These are phyloP conservation scores for Effrenium voratum DNA, from an alignment of 73 alveolate genomes.

Conservation along the genomic window DNA sequence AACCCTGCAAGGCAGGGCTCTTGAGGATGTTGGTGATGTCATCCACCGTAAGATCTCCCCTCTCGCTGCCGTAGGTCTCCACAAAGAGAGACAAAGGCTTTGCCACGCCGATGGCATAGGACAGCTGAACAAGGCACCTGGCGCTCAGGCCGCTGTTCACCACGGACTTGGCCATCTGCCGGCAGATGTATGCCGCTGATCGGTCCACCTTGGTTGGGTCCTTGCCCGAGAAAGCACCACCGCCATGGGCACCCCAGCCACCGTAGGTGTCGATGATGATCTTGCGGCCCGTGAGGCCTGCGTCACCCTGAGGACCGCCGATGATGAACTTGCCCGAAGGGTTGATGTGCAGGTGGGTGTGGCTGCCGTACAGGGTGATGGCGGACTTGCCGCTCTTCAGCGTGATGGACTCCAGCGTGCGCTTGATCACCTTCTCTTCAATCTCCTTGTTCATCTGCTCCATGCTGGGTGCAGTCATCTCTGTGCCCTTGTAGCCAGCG, in stretches of 20 bases:
- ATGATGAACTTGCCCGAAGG: slow-evolving; percentile 98
- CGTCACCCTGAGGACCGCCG: slow-evolving; percentile 99
- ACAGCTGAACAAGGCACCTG: slow-evolving; percentile 98
- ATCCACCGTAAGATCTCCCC: slow-evolving; percentile 96
- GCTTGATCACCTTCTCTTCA: too few relatives aligned
- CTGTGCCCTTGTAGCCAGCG: slow-evolving; percentile 86
- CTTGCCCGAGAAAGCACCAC: slow-evolving; percentile 99
- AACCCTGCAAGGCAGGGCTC: too few relatives aligned
- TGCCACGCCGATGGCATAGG: slow-evolving; percentile 97
- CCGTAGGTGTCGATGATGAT: slow-evolving; percentile 98
- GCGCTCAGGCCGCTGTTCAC: slow-evolving; percentile 95
- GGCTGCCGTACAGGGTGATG: slow-evolving; percentile 93
- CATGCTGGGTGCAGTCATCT: slow-evolving; percentile 82
- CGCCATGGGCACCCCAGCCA: slow-evolving; percentile 99
- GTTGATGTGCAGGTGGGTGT: too few relatives aligned
- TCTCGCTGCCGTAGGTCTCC: slow-evolving; percentile 97
- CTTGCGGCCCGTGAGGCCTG: slow-evolving; percentile 99
- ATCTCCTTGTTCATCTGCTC: slow-evolving; percentile 90
- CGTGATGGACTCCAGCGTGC: slow-evolving; percentile 47
- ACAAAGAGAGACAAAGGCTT: slow-evolving; percentile 98
- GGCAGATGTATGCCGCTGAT: slow-evolving; percentile 98
- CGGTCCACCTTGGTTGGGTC: slow-evolving; percentile 99
- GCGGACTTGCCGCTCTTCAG: slow-evolving; percentile 64
- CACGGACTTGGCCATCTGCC: slow-evolving; percentile 98
- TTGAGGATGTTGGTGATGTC: slow-evolving; percentile 96